Percentiles rank a stretch among this genome's conserved stretches.
Conservation (phyloP, 2,329 filamentous ascomycete genomes). For the Trichoderma endophyticum region DNA sequence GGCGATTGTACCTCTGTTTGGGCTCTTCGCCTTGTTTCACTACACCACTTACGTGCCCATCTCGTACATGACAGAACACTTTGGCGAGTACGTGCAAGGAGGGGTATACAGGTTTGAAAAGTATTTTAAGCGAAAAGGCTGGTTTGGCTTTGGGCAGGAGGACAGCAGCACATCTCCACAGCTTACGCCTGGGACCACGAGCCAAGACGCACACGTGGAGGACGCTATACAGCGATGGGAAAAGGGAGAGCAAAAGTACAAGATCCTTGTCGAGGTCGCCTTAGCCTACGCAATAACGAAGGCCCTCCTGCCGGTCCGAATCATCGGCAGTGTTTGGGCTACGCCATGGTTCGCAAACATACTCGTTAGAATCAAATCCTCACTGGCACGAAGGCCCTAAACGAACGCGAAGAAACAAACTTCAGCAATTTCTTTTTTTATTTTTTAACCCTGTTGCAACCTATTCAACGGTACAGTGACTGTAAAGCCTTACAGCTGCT, state of each 20-base stretch:
- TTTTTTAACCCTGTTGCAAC: constrained; percentile 24
- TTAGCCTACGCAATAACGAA: constrained; percentile 92
- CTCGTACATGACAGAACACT: constrained; percentile 47
- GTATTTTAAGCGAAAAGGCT: constrained; percentile 76
- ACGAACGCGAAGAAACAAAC: neutral
- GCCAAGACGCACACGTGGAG: constrained; percentile 19
- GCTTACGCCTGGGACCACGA: constrained; percentile 19
- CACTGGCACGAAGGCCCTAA: constrained; percentile 31
- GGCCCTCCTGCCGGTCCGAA: constrained; percentile 70
- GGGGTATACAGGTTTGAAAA: constrained; percentile 72
- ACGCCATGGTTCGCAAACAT: constrained; percentile 87
- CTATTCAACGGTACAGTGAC: neutral
- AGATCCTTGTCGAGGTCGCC: constrained; percentile 67
- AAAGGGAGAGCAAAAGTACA: constrained; percentile 46
- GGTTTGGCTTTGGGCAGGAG: constrained; percentile 62
- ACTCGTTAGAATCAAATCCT: constrained; percentile 44
- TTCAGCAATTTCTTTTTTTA: constrained; percentile 25
- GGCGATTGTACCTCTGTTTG: constrained; percentile 74
- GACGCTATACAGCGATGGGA: constrained; percentile 38
- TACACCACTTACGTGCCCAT: constrained; percentile 71
- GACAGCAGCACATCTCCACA: constrained; percentile 23
- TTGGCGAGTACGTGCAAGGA: constrained; percentile 51
- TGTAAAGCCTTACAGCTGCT: neutral
- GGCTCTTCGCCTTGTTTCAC: constrained; percentile 74
- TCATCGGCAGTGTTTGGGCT: constrained; percentile 77